A percentile compares a stretch with the other conserved stretches of the same genome.
These are phyloP conservation scores for Lactuca sativa DNA, from an alignment of 129 eudicot genomes.

Conservation along the genomic window DNA sequence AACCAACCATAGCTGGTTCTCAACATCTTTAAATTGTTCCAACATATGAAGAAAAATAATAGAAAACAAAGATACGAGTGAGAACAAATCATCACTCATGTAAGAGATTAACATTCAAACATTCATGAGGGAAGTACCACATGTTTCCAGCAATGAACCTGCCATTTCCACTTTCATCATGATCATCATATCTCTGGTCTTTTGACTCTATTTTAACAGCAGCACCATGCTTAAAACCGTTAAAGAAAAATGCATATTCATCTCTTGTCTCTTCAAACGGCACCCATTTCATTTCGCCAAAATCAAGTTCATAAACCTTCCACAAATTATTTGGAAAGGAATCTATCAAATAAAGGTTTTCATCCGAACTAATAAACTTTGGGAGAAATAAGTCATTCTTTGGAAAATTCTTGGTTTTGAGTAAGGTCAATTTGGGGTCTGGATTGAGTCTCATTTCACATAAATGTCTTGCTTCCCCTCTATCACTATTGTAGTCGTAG, in stretches of 20 bases:
- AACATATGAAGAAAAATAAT: no score
- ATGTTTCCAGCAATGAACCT: background rate
- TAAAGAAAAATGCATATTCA: background rate
- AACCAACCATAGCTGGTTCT: no score
- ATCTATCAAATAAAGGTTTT: background rate
- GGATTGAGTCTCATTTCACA: background rate
- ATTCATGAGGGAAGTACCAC: constrained; percentile 1
- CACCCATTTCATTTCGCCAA: background rate
- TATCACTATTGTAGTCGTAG: no score
- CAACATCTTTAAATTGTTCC: no score
- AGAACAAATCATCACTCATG: background rate
- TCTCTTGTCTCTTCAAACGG: no score
- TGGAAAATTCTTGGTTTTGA: background rate
- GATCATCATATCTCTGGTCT: background rate
- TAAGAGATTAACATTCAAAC: constrained; percentile 1
- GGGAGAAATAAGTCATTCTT: background rate
- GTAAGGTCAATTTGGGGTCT: background rate
- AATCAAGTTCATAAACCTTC: background rate
- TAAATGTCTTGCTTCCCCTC: background rate
- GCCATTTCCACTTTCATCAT: background rate
- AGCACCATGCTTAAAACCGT: background rate
- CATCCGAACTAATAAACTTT: background rate
- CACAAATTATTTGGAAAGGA: no score
- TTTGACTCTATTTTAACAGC: background rate
- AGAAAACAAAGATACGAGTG: no score